Evolutionary conservation across 2,329 filamentous ascomycete genomes (phyloP).

Genomic region (Neofusicoccum umdonicola): DNA sequence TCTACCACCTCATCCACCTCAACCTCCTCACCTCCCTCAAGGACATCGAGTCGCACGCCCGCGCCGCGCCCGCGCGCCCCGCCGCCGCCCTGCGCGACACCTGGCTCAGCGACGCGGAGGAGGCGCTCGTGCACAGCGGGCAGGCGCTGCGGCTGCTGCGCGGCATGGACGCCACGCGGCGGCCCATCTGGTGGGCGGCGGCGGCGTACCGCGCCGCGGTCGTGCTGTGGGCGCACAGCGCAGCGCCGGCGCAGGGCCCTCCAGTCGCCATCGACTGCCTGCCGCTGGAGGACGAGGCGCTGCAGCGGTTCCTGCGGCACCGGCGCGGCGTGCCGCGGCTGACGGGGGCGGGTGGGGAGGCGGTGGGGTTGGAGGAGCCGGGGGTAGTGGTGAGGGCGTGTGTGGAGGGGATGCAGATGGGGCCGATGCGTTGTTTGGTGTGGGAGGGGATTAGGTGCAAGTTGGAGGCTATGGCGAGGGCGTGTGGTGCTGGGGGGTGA

Average conservation of each 20-base stretch:
- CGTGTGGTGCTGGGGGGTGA: not conserved
- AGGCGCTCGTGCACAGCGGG: constrained; percentile 53
- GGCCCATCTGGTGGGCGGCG: constrained; percentile 58
- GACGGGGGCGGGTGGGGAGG: not conserved
- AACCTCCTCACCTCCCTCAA: constrained; percentile 56
- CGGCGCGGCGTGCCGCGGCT: not conserved
- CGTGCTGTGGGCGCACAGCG: constrained; percentile 54
- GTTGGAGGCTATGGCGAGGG: not conserved
- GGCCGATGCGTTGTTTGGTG: not conserved
- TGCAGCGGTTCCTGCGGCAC: not conserved
- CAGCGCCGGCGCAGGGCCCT: too few species aligned
- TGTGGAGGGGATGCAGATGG: not conserved
- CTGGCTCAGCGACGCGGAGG: not conserved
- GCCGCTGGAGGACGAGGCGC: not conserved
- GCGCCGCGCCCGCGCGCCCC: constrained; percentile 38
- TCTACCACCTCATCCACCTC: constrained; percentile 59
- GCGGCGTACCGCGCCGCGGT: constrained; percentile 58
- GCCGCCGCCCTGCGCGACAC: constrained; percentile 25
- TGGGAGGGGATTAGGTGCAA: not conserved
- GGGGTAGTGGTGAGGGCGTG: not conserved
- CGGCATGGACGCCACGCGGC: constrained; percentile 47
- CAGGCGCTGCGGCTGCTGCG: constrained; percentile 55
- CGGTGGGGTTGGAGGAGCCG: not conserved
- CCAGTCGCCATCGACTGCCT: not conserved
- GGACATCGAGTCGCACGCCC: constrained; percentile 55